Evolutionary conservation across 2,329 filamentous ascomycete species (phyloP), one percentile per base, ranked within the genome.

Genomic region (Clarireedia sp.): DNA sequence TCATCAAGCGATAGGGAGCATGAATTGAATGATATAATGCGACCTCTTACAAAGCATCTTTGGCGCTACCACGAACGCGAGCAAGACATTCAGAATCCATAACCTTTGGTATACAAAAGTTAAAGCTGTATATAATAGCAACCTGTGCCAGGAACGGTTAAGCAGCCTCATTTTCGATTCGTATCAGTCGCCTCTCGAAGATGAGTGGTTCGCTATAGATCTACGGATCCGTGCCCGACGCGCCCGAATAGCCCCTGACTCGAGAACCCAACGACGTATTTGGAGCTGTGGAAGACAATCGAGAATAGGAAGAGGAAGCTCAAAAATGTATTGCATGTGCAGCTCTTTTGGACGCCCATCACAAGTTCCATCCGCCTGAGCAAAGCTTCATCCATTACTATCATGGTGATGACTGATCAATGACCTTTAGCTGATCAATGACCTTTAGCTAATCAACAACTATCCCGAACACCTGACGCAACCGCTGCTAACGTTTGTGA

Each of bases 1-100:
- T 88, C 71, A 73, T 88, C 69, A 88, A 88, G 73, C 81, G 82
- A 75, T 87, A 65, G 50, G 55, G 16, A 24, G 43, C 44, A 49
- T 54, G 38, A 45, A 29, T 36, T 17, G 37, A 38, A 36, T 8
- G 41, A 50, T 43, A 24, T 44, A 26, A 46, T 50, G 52, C 29
- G 24, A 54, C 52, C 26, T 21, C 36, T n/a, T n/a, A n/a, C n/a
- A n/a, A 54, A 50, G 52, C 33, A 41, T 50, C 14, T 44, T 46
- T 36, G 9, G 52, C 49, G 17, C 36, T 16, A 54, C 52, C 23
- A 50, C 24, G n/a, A 19, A 16, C 17, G 37, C 45, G 37, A 38
- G 48, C 29, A 49, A 24, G 8, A 24, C 29, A 41, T 14, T 54
- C 12, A 17, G 40, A 49, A 37, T 33, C 41, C 26, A 17, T 24